Conservation (phyloP, 1,284 basidiomycete species). For the Mixia osmundae region DNA sequence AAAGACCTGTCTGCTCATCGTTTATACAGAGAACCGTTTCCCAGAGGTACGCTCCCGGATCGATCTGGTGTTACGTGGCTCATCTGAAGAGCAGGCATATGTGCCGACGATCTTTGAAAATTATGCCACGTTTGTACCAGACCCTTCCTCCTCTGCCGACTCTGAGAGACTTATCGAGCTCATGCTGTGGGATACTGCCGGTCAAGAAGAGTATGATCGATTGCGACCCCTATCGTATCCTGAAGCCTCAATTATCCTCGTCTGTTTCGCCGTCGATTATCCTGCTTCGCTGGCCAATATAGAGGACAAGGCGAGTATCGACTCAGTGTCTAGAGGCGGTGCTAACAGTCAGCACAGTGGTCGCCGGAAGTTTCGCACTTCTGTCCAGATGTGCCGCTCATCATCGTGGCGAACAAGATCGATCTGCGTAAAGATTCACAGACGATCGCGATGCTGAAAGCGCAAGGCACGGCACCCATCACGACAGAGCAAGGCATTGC, state of each 20-base stretch:
- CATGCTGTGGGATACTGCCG: constrained; percentile 99
- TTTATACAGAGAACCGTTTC: constrained; percentile 77
- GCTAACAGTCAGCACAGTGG: constrained; percentile 34
- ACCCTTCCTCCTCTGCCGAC: constrained; percentile 31
- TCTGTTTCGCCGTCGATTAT: constrained; percentile 79
- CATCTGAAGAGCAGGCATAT: constrained; percentile 38
- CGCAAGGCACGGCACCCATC: constrained; percentile 58
- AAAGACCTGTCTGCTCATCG: constrained; percentile 57
- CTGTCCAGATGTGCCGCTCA: constrained; percentile 61
- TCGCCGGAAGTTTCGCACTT: constrained; percentile 85
- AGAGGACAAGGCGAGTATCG: constrained; percentile 56
- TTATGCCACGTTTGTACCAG: constrained; percentile 21
- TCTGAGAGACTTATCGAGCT: constrained; percentile 52
- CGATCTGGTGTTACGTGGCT: background rate
- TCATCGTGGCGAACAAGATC: constrained; percentile 83
- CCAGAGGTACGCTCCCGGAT: constrained; percentile 41
- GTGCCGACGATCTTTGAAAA: constrained; percentile 78
- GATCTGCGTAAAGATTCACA: constrained; percentile 55
- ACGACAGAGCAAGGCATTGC: constrained; percentile 58
- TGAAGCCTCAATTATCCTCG: constrained; percentile 77
- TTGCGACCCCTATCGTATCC: constrained; percentile 44
- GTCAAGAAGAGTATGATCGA: constrained; percentile 51
- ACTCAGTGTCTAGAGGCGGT: background rate
- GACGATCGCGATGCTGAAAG: constrained; percentile 53
- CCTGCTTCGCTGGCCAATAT: constrained; percentile 85